Evolutionary conservation across 2,329 filamentous ascomycete genomes (phyloP).

Genomic region (Cladosporium oxysporum): DNA sequence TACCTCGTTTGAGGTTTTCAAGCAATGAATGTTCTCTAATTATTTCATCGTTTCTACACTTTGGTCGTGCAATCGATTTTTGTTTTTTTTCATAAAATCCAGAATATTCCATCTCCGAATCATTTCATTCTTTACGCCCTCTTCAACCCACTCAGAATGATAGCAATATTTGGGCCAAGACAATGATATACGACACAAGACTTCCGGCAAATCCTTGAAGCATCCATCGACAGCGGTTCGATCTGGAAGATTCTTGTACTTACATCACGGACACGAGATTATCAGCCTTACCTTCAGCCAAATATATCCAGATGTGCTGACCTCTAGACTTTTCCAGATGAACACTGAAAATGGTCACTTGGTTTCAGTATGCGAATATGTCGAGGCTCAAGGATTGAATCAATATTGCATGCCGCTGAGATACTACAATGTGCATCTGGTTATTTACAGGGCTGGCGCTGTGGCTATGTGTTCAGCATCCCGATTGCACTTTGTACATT

Average conservation of each 20-base stretch:
- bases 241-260: not conserved
- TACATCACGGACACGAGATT: too few species aligned
- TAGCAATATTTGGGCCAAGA: too few species aligned
- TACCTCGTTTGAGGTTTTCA: constrained; percentile 6
- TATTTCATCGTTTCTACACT: too few species aligned
- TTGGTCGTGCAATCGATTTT: too few species aligned
- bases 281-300: too few species aligned
- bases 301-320: not conserved
- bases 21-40: constrained; percentile 4
- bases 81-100: too few species aligned
- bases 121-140: too few species aligned
- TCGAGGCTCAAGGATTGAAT: not conserved
- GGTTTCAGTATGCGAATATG: not conserved
- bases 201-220: too few species aligned
- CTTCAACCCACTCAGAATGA: too few species aligned
- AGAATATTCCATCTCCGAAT: too few species aligned
- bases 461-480: not conserved
- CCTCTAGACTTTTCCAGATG: not conserved
- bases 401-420: not conserved
- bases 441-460: not conserved
- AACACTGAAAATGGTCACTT: not conserved
- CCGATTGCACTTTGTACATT: not conserved
- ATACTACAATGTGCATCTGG: not conserved
- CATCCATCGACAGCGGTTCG: not conserved
- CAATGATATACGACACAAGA: not conserved